A percentile compares a stretch with the other conserved stretches of the same genome.
phyloP scores from a whole-genome alignment of 2,329 filamentous ascomycete species.

The Aschersonia sp. region DNA sequence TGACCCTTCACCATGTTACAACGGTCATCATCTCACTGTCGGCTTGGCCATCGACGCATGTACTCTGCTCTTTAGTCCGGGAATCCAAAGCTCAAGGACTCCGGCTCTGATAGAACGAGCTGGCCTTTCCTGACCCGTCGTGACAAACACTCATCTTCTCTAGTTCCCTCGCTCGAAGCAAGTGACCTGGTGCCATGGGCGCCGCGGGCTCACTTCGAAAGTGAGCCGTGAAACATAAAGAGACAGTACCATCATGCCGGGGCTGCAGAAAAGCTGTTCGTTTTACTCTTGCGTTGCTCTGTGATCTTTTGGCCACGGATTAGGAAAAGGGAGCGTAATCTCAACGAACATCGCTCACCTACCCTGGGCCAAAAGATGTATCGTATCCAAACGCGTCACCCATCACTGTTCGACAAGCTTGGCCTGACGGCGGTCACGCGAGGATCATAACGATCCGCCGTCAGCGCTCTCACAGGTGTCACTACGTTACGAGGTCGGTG shows the following conservation, averaged over 20 bases:
- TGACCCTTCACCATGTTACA: no score
- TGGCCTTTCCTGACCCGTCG: neutral
- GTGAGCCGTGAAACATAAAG: neutral
- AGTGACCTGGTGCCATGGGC: constrained; percentile 4
- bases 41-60: constrained; percentile 18
- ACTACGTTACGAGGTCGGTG: no score
- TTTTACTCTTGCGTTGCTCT: constrained; percentile 43
- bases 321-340: neutral
- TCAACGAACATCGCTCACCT: neutral
- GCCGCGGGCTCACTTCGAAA: constrained; percentile 1
- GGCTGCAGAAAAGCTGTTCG: neutral
- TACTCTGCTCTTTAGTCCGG: constrained; percentile 51
- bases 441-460: no score
- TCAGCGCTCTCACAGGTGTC: no score
- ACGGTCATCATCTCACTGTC: no score
- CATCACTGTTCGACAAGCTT: no score
- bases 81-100: constrained; percentile 41
- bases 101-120: constrained; percentile 51
- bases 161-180: constrained; percentile 14
- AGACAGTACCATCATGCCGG: neutral
- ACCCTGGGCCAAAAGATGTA: constrained; percentile 40
- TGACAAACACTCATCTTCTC: constrained; percentile 12
- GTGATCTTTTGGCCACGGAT: constrained; percentile 43
- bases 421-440: no score
- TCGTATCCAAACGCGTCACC: constrained; percentile 45